A percentile compares a stretch with the other conserved stretches of the same genome.
phyloP scores from a whole-genome alignment of 768 basidiomycete species.

The Multifurca ochricompacta region DNA sequence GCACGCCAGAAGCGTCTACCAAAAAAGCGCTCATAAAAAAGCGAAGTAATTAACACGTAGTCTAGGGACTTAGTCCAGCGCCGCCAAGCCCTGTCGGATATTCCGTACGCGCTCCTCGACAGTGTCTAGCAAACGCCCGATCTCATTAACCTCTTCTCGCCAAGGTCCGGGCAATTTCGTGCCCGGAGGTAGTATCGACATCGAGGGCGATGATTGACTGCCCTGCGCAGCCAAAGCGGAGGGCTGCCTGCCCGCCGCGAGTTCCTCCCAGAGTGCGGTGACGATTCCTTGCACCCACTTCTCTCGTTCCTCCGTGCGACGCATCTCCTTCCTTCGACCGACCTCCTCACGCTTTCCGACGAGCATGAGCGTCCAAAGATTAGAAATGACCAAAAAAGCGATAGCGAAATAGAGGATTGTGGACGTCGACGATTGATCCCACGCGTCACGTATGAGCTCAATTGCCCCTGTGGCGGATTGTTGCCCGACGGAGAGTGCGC shows the following conservation, averaged over 20 bases:
- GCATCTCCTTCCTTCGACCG: conserved; percentile 39
- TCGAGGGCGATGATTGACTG: neutral
- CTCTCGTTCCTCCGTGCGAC: conserved; percentile 58
- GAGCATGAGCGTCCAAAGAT: conserved; percentile 58
- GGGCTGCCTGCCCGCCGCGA: conserved; percentile 30
- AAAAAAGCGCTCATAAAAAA: too few species aligned
- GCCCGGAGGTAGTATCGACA: neutral
- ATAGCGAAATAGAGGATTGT: conserved; percentile 70
- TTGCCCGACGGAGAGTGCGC: conserved; percentile 61
- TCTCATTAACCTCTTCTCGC: conserved; percentile 10
- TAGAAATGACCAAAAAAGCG: conserved; percentile 63
- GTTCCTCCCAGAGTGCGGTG: conserved; percentile 64
- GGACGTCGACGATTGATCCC: conserved; percentile 69
- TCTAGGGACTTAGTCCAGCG: conserved; percentile 14
- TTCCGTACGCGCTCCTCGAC: conserved; percentile 17
- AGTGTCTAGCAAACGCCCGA: conserved; percentile 6
- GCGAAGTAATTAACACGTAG: too few species aligned
- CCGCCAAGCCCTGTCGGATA: conserved; percentile 8
- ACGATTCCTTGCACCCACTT: conserved; percentile 69
- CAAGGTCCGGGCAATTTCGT: conserved; percentile 18
- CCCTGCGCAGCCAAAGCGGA: neutral
- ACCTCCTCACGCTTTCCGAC: conserved; percentile 42
- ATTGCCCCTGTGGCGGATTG: conserved; percentile 64
- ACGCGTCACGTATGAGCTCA: conserved; percentile 71
- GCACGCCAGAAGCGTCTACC: too few species aligned